Evolutionary conservation across 169 alveolate genomes (phyloP), one percentile per base, ranked within the genome.

Genomic region (Babesia sp.): DNA sequence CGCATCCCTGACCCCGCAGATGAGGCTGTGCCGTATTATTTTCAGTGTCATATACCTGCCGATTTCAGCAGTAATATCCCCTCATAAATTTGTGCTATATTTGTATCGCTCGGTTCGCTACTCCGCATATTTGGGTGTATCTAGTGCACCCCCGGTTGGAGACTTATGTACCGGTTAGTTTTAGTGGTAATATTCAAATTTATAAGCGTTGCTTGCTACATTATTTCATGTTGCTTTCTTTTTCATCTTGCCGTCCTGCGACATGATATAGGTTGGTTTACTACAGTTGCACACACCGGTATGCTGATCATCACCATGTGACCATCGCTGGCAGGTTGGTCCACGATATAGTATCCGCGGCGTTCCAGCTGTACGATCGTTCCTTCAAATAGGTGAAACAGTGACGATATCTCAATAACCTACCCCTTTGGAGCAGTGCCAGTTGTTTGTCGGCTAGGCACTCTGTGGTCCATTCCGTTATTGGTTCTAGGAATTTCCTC

Each of bases 341-440:
- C 99, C 48, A 96, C 94, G 57, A 90, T 94, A 95, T 93, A 96
- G 84, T 93, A 98, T 1, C 99, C 99, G 86, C 99, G 93, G 90
- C 99, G 93, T 90, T 98, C 99, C 58, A 98, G 91, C 87, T 98
- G 98, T 39, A 97, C 77, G 77, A 85, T 79, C 42, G 91, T 94
- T 5, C 97, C 97, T 63, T 48, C n/a, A 14, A 31, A 28, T 39
- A 39, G n/a, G 33, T 51, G 48, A 29, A 2, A 42, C 4, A 36
- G n/a, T 50, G 6, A 8, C 37, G 31, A 22, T 45, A 7, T 20
- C 44, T 53, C 3, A 29, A 16, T 22, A n/a, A 50, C 45, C 54
- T 70, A 58, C 84, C 84, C n/a, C 58, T 83, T 37, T 76, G 58
- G 6, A 85, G 85, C 34, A 72, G 50, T 20, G 86, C 73, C 58